These are phyloP conservation scores for Aspergillus kassunensis DNA, from an alignment of 495 filamentous ascomycete species.

Conservation along the genomic window DNA sequence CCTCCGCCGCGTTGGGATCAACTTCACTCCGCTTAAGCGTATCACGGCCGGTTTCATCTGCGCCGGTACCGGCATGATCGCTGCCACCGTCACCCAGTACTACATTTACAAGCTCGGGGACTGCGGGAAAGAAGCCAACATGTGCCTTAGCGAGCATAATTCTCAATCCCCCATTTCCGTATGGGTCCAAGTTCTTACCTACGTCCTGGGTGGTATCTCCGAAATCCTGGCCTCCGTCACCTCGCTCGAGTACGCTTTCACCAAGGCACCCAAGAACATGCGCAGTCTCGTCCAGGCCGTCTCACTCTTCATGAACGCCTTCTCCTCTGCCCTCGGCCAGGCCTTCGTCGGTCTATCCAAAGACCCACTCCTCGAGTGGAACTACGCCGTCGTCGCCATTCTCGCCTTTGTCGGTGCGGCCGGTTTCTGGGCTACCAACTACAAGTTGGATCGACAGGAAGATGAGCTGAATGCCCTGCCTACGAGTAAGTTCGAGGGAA, in stretches of 20 bases:
- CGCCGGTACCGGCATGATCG: slow-evolving; percentile 60
- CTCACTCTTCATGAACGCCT: slow-evolving; percentile 64
- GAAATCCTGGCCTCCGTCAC: slow-evolving; percentile 70
- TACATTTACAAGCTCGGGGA: slow-evolving; percentile 64
- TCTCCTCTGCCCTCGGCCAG: slow-evolving; percentile 65
- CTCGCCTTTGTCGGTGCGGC: slow-evolving; percentile 55
- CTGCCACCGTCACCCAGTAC: slow-evolving; percentile 60
- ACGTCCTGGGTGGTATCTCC: slow-evolving; percentile 66
- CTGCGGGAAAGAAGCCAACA: slow-evolving; percentile 53
- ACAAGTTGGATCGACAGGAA: slow-evolving; percentile 57
- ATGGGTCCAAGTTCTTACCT: slow-evolving; percentile 60
- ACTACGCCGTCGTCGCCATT: slow-evolving; percentile 62
- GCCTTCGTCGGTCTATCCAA: slow-evolving; percentile 60
- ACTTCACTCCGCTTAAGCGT: slow-evolving; percentile 69
- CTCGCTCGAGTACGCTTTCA: slow-evolving; percentile 68
- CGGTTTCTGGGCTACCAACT: slow-evolving; percentile 60
- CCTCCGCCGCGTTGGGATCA: slow-evolving; percentile 57
- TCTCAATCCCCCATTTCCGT: slow-evolving; percentile 51
- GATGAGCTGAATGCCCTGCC: slow-evolving; percentile 56
- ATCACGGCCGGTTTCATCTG: slow-evolving; percentile 66
- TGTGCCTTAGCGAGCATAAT: slow-evolving; percentile 31
- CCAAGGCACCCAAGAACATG: slow-evolving; percentile 77
- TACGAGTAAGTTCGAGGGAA: slow-evolving; percentile 19
- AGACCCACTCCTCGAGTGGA: slow-evolving; percentile 64
- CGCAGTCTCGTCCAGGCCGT: slow-evolving; percentile 66